Evolutionary conservation across 805 yeast species (phyloP), one percentile per base, ranked within the genome.

Genomic region (Wickerhamiella azyma): DNA sequence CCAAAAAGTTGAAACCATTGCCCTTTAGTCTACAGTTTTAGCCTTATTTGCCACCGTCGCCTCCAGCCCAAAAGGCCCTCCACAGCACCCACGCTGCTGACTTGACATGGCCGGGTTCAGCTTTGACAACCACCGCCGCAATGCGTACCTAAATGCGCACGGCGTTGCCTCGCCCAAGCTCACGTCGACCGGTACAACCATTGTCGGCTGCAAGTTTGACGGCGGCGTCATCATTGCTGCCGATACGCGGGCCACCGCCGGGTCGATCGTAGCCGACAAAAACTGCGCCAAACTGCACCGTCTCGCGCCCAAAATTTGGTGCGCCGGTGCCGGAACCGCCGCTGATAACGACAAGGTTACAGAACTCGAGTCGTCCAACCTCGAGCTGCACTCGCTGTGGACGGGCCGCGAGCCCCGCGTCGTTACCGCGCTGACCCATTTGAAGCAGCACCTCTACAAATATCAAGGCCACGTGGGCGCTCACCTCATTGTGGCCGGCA

Each of bases 241-340:
- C 9, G 98, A 92, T 70, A 92, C 98, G 17, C 80, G 98, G 67
- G 96, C 98, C 47, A 92, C 98, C 2, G 81, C 92, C 32, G 98
- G 98, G 11, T 81, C 80, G 48, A 85, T 92, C 55, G 97, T 92
- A 30, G 98, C 98, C 7, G 97, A 92, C 67, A 92, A 92, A 70
- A 92, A 92, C 69, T 88, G 96, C 72, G 96, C 86, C 60, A 89
- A 89, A 66, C 71, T 92, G 53, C 96, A 89, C 66, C 69, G 94
- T 55, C 72, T 88, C 53, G 75, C 95, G 6, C 95, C 96, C 9
- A 75, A 74, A 59, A 86, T 88, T 61, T 89, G 96, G 96, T 89
- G 98, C 77, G 98, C 98, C 44, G 98, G 98, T 59, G 98, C 98
- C 2, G 98, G 98, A 64, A 92, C 98, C n/a, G 98, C 98, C 26